Percentiles rank a stretch among this genome's conserved stretches.
These are phyloP conservation scores for Globisporangium viniferum DNA, from an alignment of 352 stramenopile species.

Conservation along the genomic window DNA sequence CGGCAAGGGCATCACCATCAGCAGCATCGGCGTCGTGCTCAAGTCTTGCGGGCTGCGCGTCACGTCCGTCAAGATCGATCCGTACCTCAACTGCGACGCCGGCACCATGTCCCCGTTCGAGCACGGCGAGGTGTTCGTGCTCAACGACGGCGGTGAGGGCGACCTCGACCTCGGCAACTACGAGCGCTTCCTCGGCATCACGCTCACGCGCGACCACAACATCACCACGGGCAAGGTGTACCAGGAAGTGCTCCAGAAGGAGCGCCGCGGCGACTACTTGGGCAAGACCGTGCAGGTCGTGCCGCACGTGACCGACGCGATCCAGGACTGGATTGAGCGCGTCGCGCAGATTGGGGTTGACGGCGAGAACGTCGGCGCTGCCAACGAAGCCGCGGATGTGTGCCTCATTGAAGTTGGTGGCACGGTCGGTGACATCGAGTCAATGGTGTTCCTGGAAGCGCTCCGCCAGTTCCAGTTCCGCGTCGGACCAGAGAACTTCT, in stretches of 20 bases:
- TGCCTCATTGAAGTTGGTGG: conserved; percentile 99
- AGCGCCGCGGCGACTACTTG: conserved; percentile 96
- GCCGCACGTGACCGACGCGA: conserved; percentile 93
- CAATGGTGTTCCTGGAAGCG: conserved; percentile 98
- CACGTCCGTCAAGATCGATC: conserved; percentile 99
- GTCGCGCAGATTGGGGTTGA: conserved; percentile 96
- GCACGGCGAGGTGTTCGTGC: conserved; percentile 97
- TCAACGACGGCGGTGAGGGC: conserved; percentile 96
- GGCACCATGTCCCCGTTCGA: conserved; percentile 98
- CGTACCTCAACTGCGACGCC: conserved; percentile 99
- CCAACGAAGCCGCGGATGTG: conserved; percentile 87
- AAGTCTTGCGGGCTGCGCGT: conserved; percentile 94
- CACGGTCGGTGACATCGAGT: conserved; percentile 99
- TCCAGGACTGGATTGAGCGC: conserved; percentile 97
- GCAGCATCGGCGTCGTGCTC: conserved; percentile 96
- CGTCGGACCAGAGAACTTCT: conserved; percentile 98
- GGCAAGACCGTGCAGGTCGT: conserved; percentile 99
- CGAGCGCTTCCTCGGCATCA: conserved; percentile 97
- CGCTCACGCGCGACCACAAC: conserved; percentile 97
- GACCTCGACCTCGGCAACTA: conserved; percentile 99
- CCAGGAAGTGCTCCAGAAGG: conserved; percentile 94
- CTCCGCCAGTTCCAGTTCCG: conserved; percentile 99
- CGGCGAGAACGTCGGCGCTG: conserved; percentile 19
- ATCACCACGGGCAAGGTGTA: conserved; percentile 99
- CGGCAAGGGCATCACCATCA: conserved; percentile 99